Percentiles rank a stretch among this genome's conserved stretches.
Evolutionary conservation across 2,329 filamentous ascomycete species (phyloP).

Genomic region (Trichoderma afroharzianum): DNA sequence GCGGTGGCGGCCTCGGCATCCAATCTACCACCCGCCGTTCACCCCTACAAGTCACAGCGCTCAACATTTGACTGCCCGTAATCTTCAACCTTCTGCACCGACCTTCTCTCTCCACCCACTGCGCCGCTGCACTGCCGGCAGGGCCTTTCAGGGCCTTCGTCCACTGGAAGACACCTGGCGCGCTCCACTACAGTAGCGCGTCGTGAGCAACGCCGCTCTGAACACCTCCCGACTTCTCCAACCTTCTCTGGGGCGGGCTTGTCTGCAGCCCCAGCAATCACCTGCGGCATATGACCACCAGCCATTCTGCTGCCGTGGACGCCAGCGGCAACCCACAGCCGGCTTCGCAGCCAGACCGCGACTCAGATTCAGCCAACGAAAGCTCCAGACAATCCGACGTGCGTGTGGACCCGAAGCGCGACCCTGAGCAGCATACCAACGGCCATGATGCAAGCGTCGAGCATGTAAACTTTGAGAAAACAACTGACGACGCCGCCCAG

Average conservation of each 20-base stretch:
- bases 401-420: conserved; percentile 11
- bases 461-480: neutral
- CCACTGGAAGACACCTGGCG: conserved; percentile 12
- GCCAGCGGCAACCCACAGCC: conserved; percentile 15
- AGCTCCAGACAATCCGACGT: conserved; percentile 12
- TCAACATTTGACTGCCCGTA: neutral
- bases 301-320: conserved; percentile 18
- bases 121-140: conserved; percentile 7
- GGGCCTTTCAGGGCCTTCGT: conserved; percentile 7
- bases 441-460: conserved; percentile 7
- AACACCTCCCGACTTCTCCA: neutral
- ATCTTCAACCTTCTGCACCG: neutral
- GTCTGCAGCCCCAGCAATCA: conserved; percentile 1
- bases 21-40: conserved; percentile 1
- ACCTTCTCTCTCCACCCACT: neutral
- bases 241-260: conserved; percentile 10
- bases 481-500: neutral
- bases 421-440: conserved; percentile 1
- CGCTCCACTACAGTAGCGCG: conserved; percentile 11
- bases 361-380: conserved; percentile 14
- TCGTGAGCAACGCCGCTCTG: conserved; percentile 6
- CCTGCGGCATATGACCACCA: conserved; percentile 19
- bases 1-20: conserved; percentile 7
- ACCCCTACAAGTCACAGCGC: neutral
- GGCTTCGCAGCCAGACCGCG: conserved; percentile 12